A percentile compares a stretch with the other conserved stretches of the same genome.
Evolutionary conservation across 257 asterid genomes (phyloP).

Genomic region (Plectranthus barbatus): DNA sequence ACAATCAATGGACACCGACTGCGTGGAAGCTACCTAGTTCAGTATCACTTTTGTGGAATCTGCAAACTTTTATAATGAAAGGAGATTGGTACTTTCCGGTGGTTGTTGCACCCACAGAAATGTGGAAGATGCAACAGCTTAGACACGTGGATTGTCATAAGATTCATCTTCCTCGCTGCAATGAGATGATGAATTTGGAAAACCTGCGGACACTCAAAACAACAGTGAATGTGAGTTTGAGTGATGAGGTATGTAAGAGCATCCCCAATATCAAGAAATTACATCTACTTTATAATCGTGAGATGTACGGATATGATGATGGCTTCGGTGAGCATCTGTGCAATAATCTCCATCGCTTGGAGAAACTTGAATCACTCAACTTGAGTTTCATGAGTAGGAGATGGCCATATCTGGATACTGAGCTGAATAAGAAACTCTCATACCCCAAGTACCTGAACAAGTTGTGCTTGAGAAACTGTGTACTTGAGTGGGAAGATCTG

Average conservation of each 20-base stretch:
- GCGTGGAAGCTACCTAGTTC: neutral
- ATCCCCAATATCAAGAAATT: neutral
- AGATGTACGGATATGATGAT: neutral
- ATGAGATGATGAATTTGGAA: neutral
- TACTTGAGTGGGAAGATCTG: neutral
- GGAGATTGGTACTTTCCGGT: too few relatives aligned
- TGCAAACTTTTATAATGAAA: neutral
- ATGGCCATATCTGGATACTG: neutral
- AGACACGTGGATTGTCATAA: neutral
- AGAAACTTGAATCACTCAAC: neutral
- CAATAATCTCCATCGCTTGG: neutral
- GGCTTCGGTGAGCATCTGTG: neutral
- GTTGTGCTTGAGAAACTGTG: neutral
- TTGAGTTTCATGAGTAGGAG: neutral
- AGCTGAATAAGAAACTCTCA: neutral
- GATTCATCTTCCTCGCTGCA: neutral
- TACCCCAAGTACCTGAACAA: neutral
- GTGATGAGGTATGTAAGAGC: neutral
- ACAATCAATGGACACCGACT: neutral
- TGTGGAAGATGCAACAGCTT: constrained; percentile 7
- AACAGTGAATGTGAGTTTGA: too few relatives aligned
- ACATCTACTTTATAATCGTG: neutral
- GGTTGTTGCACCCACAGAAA: neutral
- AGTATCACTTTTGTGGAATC: neutral
- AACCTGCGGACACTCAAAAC: too few relatives aligned